Percentiles rank a stretch among this genome's conserved stretches.
Conservation (phyloP, 805 yeast genomes). For the Kodamaea fukazawae region DNA sequence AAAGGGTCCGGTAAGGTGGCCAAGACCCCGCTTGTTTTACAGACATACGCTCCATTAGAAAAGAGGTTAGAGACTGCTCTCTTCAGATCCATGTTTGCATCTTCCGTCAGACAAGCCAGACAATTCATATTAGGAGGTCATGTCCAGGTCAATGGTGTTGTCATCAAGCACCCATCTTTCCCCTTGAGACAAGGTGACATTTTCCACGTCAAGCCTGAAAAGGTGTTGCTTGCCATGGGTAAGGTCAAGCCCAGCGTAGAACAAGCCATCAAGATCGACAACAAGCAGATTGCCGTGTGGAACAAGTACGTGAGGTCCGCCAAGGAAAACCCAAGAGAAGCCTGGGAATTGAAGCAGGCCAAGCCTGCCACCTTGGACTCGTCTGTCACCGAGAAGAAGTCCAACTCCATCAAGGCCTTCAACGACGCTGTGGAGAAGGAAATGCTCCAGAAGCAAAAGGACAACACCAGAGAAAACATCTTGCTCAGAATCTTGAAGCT, state of each 20-base stretch:
- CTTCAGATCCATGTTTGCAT: slow-evolving; percentile 89
- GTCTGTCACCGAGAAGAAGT: slow-evolving; percentile 11
- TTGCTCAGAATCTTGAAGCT: slow-evolving; percentile 42
- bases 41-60: slow-evolving; percentile 85
- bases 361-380: slow-evolving; percentile 38
- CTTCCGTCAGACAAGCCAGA: slow-evolving; percentile 91
- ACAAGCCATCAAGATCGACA: slow-evolving; percentile 67
- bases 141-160: slow-evolving; percentile 82
- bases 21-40: slow-evolving; percentile 80
- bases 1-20: slow-evolving; percentile 50
- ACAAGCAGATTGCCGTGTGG: slow-evolving; percentile 71
- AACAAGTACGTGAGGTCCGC: slow-evolving; percentile 66
- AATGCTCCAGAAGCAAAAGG: slow-evolving; percentile 43
- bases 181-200: slow-evolving; percentile 81
- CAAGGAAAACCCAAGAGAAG: slow-evolving; percentile 51
- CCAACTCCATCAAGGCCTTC: slow-evolving; percentile 21
- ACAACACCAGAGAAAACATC: slow-evolving; percentile 46
- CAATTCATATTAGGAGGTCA: slow-evolving; percentile 78
- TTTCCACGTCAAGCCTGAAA: slow-evolving; percentile 80
- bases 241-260: slow-evolving; percentile 73
- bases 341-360: slow-evolving; percentile 50
- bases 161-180: slow-evolving; percentile 74
- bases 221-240: slow-evolving; percentile 83
- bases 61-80: slow-evolving; percentile 86
- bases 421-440: slow-evolving; percentile 39